Percentiles rank a stretch among this genome's conserved stretches.
phyloP scores from a whole-genome alignment of 139 green algal genomes.

The Tetraselmis chui region DNA sequence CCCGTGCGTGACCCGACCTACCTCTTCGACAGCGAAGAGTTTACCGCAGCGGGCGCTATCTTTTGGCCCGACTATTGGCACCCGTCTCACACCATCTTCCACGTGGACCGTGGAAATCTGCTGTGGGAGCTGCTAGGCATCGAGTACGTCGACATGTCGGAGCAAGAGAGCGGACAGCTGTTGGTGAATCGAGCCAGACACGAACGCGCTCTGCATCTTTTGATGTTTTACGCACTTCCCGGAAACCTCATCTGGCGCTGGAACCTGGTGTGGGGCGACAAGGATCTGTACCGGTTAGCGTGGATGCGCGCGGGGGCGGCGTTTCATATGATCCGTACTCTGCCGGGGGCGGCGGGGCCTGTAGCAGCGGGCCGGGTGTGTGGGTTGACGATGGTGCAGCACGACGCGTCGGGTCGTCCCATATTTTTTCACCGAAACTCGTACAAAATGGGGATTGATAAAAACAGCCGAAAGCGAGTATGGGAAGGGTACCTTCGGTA shows the following conservation, averaged over 20 bases:
- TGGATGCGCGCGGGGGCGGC: background rate
- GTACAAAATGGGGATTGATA: background rate
- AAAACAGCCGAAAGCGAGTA: background rate
- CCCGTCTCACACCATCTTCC: background rate
- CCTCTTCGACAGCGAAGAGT: constrained; percentile 37
- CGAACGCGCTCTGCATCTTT: background rate
- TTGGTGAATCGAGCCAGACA: background rate
- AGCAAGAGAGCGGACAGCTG: constrained; percentile 7
- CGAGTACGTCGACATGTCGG: background rate
- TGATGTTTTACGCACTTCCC: background rate
- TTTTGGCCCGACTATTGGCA: constrained; percentile 63
- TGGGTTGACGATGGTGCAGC: background rate
- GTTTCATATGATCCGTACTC: background rate
- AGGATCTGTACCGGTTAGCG: background rate
- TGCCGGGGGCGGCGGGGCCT: too few species aligned
- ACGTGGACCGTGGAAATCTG: background rate
- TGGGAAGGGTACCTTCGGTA: background rate
- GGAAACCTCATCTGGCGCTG: background rate
- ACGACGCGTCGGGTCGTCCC: background rate
- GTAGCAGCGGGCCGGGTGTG: background rate
- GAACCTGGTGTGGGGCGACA: background rate
- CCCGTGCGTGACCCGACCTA: constrained; percentile 30
- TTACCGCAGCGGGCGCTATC: constrained; percentile 34
- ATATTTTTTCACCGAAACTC: background rate
- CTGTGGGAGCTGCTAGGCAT: background rate